Evolutionary conservation across 2,329 filamentous ascomycete species (phyloP), one percentile per base, ranked within the genome.

Genomic region (Fusarium sp.): DNA sequence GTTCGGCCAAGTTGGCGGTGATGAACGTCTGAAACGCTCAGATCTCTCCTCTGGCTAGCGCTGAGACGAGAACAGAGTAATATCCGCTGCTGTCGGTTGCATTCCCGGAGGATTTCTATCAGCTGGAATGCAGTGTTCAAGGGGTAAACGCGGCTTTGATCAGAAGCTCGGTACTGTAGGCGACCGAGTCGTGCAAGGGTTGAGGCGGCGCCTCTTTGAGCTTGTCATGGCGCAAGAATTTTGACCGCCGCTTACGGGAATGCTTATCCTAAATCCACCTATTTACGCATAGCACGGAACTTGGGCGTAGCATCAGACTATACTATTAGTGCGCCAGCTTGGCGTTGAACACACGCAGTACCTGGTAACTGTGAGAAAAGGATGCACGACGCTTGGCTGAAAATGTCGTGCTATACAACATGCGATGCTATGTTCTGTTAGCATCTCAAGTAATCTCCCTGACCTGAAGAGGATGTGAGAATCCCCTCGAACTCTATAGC

Each of bases 201-300:
- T 19, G 19, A 19, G 19, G 4, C 19, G 19, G 4, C 19, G 19
- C 19, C 4, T 19, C 19, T 8, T 25, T 25, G 23, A 32, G 36
- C 15, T 32, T 14, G 17, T 37, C 43, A 35, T 19, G 42, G 31
- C 11, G 32, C 27, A 9, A 23, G 9, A 23, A 6, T 32, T 32
- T 49, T 23, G 17, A 15, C 47, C 47, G 29, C 27, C 38, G 31
- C 47, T 44, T 25, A 49, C 47, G 47, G 47, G 38, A 49, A 49
- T 35, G 47, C 27, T 19, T 35, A 27, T 19, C 47, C 27, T 29
- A 9, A 29, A 29, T 4, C 4, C 27, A 29, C 27, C 47, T 44
- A 27, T 13, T 19, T 32, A 19, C 19, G 19, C 4, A 19, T 5
- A 21, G 33, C 32, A 50, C 51, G 54, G 44, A 57, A 56, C 15